Evolutionary conservation across 1,139 yeast genomes (phyloP).

Genomic region (Hemisphaericaspora subhashii): DNA sequence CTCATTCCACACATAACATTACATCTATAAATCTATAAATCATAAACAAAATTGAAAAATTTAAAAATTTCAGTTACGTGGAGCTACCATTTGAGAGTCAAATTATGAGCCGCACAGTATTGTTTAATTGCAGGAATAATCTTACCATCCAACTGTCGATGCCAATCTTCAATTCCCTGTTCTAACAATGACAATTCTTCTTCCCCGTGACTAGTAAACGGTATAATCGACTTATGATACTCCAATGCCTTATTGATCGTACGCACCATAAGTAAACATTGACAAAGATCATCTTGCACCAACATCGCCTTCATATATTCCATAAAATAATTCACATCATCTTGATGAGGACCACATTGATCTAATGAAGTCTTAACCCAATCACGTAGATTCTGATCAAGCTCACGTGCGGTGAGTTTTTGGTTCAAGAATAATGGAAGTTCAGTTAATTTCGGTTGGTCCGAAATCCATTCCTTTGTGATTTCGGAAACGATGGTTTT

Average conservation of each 20-base stretch:
- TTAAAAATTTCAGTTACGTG: not conserved
- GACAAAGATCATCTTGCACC: constrained; percentile 18
- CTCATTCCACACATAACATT: not conserved
- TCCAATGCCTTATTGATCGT: constrained; percentile 18
- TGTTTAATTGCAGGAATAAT: constrained; percentile 9
- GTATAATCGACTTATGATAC: constrained; percentile 12
- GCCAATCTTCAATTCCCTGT: constrained; percentile 28
- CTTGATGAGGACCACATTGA: constrained; percentile 58
- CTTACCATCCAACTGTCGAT: constrained; percentile 11
- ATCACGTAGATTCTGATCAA: constrained; percentile 34
- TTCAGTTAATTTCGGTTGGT: constrained; percentile 21
- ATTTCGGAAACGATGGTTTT: constrained; percentile 20
- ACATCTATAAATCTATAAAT: no score
- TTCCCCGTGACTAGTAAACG: constrained; percentile 1
- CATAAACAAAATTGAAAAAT: no score
- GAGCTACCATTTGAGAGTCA: not conserved
- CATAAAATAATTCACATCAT: constrained; percentile 48
- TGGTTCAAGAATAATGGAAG: constrained; percentile 40
- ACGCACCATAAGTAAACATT: constrained; percentile 24
- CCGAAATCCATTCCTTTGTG: constrained; percentile 26
- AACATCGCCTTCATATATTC: constrained; percentile 24
- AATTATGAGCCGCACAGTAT: constrained; percentile 6
- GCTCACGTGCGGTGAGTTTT: constrained; percentile 22
- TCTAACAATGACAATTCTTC: constrained; percentile 9
- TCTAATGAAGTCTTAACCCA: constrained; percentile 52